Evolutionary conservation across 2,329 filamentous ascomycete species (phyloP), one percentile per base, ranked within the genome.

Genomic region (Talaromyces islandicus): DNA sequence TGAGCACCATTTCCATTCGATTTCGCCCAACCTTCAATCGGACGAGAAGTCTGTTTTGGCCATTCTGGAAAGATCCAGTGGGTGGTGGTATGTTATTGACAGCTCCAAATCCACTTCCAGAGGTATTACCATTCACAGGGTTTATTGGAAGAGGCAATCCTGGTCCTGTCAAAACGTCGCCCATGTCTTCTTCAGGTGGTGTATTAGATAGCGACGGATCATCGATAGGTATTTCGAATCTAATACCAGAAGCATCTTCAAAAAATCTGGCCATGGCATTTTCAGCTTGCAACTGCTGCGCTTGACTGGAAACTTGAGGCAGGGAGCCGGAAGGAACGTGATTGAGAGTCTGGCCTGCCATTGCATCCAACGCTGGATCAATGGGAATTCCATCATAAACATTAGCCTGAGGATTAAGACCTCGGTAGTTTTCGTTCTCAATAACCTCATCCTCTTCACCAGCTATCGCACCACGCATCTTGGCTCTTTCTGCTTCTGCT

Each of bases 401-500:
- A 11, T 50, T 25, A 10, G 67, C 61, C 32, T 58, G 46, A 19
- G 57, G 54, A 14, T 41, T 50, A 32, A 53, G 50, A 24, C 56
- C 59, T 17, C 57, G 62, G 32, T 59, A 48, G n/a, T 65, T 38
- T 19, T 56, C 32, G 50, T 64, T 57, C 17, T 67, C 65, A 17
- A 81, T 76, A 38, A 76, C 71, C 35, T 77, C 73, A 41, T 75
- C 71, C 55, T 80, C 75, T 25, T 80, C 74, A 46, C 79, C 73
- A 10, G 80, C 68, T 0, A 76, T 70, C 6, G 77, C 75, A 62
- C 81, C 77, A 48, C 73, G 73, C 54, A 77, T 68, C 66, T 82
- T 84, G 7, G 79, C 80, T 30, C 68, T 71, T 52, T 84, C 80
- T 4, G 83, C 84, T 65, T 85, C 83, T 57, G 80, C 78, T 56